Percentiles rank a stretch among this genome's conserved stretches.
Conservation (phyloP, 768 basidiomycete species). For the Rhodosporidiobolus sp. region DNA sequence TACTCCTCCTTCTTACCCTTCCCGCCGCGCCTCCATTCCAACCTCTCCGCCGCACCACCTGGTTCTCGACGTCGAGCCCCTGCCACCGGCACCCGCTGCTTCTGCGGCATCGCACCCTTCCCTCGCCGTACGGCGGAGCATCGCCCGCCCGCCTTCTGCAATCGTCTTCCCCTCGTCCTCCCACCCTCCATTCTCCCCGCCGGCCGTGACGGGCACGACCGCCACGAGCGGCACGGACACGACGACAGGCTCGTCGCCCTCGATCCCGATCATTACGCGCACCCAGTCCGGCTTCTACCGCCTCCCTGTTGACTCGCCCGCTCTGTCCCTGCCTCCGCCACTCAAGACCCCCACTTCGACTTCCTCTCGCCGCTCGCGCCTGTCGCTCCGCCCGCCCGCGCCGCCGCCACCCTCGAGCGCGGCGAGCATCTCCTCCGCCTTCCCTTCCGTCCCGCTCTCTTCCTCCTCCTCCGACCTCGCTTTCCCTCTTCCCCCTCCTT, state of each 20-base stretch:
- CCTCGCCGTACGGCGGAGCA: too few relatives aligned
- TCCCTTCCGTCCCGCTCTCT: not conserved
- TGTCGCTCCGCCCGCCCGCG: too few relatives aligned
- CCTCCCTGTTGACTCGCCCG: not conserved
- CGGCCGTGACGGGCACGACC: not conserved
- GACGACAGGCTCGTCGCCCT: not conserved
- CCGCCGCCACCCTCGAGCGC: too few relatives aligned
- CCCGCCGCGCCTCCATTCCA: not conserved
- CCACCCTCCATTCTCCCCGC: not conserved
- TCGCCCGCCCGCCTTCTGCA: too few relatives aligned
- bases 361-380: not conserved
- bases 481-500: not conserved
- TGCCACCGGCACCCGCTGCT: too few relatives aligned
- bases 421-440: not conserved
- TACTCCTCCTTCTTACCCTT: too few relatives aligned
- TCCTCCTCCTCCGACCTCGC: not conserved
- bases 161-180: too few relatives aligned
- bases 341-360: too few relatives aligned
- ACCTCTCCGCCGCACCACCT: not conserved
- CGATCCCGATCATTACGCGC: not conserved
- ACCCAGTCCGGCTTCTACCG: conserved; percentile 6
- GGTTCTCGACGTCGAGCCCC: not conserved
- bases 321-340: too few relatives aligned
- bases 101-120: too few relatives aligned
- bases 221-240: too few relatives aligned